Evolutionary conservation across 257 asterid species (phyloP).

Genomic region (Capsicum baccatum): DNA sequence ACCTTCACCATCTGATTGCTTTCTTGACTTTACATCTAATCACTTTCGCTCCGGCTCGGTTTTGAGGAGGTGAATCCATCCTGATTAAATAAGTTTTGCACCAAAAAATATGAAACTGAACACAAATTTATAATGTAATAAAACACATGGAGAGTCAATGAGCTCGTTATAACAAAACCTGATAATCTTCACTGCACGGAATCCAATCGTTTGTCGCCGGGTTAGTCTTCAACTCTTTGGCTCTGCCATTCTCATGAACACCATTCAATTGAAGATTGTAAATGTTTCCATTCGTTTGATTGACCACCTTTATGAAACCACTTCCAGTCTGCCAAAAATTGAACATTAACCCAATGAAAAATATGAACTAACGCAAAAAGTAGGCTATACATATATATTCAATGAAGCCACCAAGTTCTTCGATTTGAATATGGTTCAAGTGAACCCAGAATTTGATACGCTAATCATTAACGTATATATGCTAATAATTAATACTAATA

Average conservation of each 20-base stretch:
- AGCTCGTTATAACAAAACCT: constrained; percentile 31
- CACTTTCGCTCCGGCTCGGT: constrained; percentile 52
- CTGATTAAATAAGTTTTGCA: constrained; percentile 29
- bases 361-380: background rate
- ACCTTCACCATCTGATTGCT: background rate
- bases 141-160: background rate
- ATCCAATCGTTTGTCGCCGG: constrained; percentile 59
- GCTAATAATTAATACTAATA: too few relatives aligned
- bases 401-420: too few relatives aligned
- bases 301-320: constrained; percentile 47
- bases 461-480: background rate
- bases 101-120: background rate
- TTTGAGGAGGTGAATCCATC: constrained; percentile 38
- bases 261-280: constrained; percentile 36
- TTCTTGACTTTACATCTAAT: constrained; percentile 24
- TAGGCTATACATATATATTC: too few relatives aligned
- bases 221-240: constrained; percentile 40
- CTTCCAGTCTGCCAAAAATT: constrained; percentile 49
- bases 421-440: background rate
- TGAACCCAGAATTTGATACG: background rate
- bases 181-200: constrained; percentile 42
- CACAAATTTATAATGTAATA: background rate
- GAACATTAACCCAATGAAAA: background rate
- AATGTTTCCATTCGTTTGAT: constrained; percentile 25
- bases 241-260: constrained; percentile 20